Conservation (phyloP, 2,329 filamentous ascomycete species). For the Phoma sp. region DNA sequence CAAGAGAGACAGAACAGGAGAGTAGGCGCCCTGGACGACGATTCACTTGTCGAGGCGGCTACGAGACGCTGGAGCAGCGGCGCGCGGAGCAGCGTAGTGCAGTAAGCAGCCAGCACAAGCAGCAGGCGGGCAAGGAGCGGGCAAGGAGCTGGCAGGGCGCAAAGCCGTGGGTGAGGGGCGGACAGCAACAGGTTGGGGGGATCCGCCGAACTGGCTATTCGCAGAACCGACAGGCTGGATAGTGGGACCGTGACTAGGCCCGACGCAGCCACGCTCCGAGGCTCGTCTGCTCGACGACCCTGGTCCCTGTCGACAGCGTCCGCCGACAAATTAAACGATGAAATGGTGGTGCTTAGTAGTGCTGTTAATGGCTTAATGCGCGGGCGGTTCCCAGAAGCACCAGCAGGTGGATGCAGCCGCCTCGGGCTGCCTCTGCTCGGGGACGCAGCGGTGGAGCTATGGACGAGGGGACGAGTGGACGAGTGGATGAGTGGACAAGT, state of each 20-base stretch:
- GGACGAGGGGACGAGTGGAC: slow-evolving; percentile 16
- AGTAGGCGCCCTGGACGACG: background rate
- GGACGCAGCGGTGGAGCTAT: slow-evolving; percentile 19
- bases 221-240: slow-evolving; percentile 26
- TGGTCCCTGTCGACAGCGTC: too few relatives aligned
- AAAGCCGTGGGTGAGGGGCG: slow-evolving; percentile 7
- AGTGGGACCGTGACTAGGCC: slow-evolving; percentile 25
- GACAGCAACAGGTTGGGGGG: slow-evolving; percentile 6
- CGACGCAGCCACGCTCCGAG: slow-evolving; percentile 24
- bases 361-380: slow-evolving; percentile 27
- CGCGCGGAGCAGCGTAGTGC: background rate
- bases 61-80: slow-evolving; percentile 5
- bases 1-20: background rate
- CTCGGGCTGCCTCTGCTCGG: slow-evolving; percentile 20
- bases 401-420: slow-evolving; percentile 28
- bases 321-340: slow-evolving; percentile 18
- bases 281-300: background rate
- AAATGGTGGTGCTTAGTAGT: slow-evolving; percentile 12
- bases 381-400: slow-evolving; percentile 30
- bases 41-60: background rate
- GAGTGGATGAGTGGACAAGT: slow-evolving; percentile 18
- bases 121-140: background rate
- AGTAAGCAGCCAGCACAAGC: too few relatives aligned
- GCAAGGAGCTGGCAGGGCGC: background rate
- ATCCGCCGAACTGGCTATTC: slow-evolving; percentile 28